Evolutionary conservation across 2,329 filamentous ascomycete genomes (phyloP).

Genomic region (Epichloe gansuensis): DNA sequence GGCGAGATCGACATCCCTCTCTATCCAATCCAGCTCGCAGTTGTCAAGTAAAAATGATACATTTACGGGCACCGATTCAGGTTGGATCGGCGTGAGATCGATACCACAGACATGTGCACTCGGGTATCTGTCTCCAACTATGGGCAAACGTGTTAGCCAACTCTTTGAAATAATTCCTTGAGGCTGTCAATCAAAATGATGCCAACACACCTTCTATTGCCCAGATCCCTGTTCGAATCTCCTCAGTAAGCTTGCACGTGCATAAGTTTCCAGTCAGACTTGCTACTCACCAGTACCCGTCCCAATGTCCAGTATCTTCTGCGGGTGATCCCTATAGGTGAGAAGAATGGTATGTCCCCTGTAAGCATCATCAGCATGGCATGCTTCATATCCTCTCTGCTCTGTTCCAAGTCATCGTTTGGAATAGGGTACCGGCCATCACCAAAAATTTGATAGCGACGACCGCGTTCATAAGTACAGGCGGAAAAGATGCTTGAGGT

Average conservation of each 20-base stretch:
- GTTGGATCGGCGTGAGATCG: conserved; percentile 29
- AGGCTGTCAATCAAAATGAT: neutral
- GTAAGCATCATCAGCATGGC: conserved; percentile 23
- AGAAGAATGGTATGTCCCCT: conserved; percentile 25
- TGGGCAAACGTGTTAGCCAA: neutral
- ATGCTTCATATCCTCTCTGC: conserved; percentile 28
- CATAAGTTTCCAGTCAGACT: neutral
- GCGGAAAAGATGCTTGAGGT: conserved; percentile 8
- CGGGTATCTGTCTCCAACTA: conserved; percentile 18
- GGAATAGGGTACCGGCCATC: conserved; percentile 24
- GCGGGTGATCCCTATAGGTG: conserved; percentile 24
- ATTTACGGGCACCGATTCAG: conserved; percentile 27
- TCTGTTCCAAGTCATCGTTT: conserved; percentile 28
- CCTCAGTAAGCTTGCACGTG: neutral
- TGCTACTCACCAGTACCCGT: conserved; percentile 11
- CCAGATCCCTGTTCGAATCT: conserved; percentile 7
- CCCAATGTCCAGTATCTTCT: conserved; percentile 30
- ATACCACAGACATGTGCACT: conserved; percentile 25
- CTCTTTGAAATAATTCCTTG: neutral
- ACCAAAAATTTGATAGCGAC: conserved; percentile 22
- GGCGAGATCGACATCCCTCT: conserved; percentile 17
- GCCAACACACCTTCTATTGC: conserved; percentile 4
- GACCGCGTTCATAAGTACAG: conserved; percentile 7
- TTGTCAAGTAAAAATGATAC: conserved; percentile 27
- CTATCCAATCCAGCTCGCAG: conserved; percentile 20